Evolutionary conservation across 2,329 filamentous ascomycete genomes (phyloP).

Genomic region (Epichloe elymi): DNA sequence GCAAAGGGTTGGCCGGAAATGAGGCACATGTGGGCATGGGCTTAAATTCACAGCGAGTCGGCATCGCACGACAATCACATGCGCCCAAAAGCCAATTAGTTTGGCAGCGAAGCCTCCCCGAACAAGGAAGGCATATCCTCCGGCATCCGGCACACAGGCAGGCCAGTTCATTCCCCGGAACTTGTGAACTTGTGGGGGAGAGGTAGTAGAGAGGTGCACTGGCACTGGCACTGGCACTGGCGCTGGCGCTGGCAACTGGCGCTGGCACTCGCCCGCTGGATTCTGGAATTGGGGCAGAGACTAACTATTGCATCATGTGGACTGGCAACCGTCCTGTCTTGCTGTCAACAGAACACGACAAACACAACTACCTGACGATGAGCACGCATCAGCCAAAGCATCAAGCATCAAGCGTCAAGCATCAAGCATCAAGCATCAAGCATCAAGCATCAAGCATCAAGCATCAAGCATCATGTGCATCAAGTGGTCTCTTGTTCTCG

Average conservation of each 20-base stretch:
- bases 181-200: neutral
- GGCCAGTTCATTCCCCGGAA: neutral
- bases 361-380: no score
- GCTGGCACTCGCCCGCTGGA: no score
- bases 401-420: no score
- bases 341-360: no score
- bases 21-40: neutral
- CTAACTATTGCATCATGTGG: no score
- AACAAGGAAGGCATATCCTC: neutral
- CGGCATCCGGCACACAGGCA: neutral
- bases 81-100: neutral
- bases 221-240: neutral
- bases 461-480: no score
- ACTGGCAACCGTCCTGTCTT: no score
- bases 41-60: slow-evolving; percentile 2
- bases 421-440: no score
- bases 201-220: neutral
- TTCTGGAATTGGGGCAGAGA: neutral
- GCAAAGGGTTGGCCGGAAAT: neutral
- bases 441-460: no score
- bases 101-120: neutral
- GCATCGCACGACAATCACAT: slow-evolving; percentile 2
- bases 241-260: no score
- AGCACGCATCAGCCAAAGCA: no score
- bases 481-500: neutral